Conservation (phyloP, 306 rosid genomes). For the Cucurbita ficifolia region DNA sequence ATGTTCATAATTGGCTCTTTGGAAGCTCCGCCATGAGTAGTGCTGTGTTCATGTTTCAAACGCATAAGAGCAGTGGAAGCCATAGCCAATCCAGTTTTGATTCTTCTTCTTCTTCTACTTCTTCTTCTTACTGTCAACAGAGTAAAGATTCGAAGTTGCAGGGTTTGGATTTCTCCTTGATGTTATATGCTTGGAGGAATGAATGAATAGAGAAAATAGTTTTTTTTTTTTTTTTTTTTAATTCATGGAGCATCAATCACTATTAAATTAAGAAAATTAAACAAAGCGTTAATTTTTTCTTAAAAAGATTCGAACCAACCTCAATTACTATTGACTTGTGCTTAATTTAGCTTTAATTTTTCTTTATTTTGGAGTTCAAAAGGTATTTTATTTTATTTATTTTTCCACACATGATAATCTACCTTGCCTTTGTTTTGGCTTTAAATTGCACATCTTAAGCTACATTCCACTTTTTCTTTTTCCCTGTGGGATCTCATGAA, state of each 20-base stretch:
- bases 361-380: background rate
- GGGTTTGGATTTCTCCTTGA: conserved; percentile 61
- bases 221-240: too few relatives aligned
- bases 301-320: too few relatives aligned
- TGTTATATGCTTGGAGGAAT: conserved; percentile 79
- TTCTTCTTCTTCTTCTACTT: conserved; percentile 41
- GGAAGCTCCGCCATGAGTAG: conserved; percentile 46
- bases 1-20: conserved; percentile 84
- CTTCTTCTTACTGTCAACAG: conserved; percentile 28
- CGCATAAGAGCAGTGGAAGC: conserved; percentile 29
- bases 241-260: background rate
- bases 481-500: too few relatives aligned
- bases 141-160: conserved; percentile 37
- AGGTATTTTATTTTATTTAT: background rate
- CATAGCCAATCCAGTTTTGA: conserved; percentile 17
- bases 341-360: background rate
- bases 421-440: background rate
- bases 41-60: conserved; percentile 87
- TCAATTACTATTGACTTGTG: background rate
- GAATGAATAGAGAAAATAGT: conserved; percentile 17
- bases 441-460: background rate
- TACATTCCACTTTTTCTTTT: too few relatives aligned
- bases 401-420: background rate
- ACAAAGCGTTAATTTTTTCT: background rate
- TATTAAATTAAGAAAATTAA: background rate